These are phyloP conservation scores for Cetraspora pellucida DNA, from an alignment of 192 early-diverging fungal genomes.

Conservation along the genomic window DNA sequence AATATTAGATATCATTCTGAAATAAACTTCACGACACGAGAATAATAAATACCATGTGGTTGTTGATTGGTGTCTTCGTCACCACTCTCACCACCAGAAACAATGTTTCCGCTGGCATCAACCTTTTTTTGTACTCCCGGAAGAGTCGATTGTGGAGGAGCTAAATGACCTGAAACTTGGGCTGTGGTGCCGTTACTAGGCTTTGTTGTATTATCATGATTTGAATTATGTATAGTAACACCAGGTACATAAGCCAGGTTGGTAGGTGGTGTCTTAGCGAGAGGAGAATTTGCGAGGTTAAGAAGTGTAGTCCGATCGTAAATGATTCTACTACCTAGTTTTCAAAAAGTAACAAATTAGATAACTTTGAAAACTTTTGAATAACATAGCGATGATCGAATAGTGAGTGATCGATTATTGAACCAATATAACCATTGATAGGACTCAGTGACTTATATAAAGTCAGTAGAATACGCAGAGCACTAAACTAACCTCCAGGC, in stretches of 20 bases:
- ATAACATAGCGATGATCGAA: background rate
- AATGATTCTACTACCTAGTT: constrained; percentile 63
- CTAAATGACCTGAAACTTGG: constrained; percentile 20
- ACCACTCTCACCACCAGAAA: constrained; percentile 6
- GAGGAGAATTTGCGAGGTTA: constrained; percentile 61
- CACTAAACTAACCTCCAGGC: constrained; percentile 51
- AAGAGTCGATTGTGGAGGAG: constrained; percentile 13
- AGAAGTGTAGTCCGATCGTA: constrained; percentile 66
- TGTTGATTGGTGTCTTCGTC: background rate
- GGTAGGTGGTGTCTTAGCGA: constrained; percentile 61
- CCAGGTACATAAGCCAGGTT: constrained; percentile 63
- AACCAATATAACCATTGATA: background rate
- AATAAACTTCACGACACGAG: background rate
- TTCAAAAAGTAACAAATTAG: background rate
- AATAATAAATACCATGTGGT: background rate
- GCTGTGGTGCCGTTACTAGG: background rate
- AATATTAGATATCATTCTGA: background rate
- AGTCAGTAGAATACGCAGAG: background rate
- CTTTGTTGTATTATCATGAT: constrained; percentile 18
- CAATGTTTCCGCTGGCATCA: background rate
- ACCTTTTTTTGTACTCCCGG: background rate
- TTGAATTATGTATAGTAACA: constrained; percentile 48
- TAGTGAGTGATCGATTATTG: background rate
- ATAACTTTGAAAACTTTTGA: background rate
- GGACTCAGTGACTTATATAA: background rate